Evolutionary conservation across 768 basidiomycete genomes (phyloP), one percentile per base, ranked within the genome.

Genomic region (Lactarius sp.): DNA sequence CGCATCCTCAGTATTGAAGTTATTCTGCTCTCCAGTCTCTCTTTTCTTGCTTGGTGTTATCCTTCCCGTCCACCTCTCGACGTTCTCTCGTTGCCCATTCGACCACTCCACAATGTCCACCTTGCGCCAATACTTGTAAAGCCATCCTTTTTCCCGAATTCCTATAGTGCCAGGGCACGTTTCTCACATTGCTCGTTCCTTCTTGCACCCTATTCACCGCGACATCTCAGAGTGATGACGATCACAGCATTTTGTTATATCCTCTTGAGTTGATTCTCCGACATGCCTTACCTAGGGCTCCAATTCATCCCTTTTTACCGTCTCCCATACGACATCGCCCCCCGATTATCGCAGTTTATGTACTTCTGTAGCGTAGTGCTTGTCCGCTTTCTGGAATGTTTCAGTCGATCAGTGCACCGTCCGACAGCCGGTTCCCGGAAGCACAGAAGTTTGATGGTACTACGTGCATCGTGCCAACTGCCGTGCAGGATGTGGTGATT

Each of bases 331-430:
- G 54, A 64, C 59, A 60, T 60, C 66, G 64, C 67, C 60, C 20
- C 51, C 69, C 52, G 59, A 67, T 54, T 52, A 68, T 63, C 44
- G 60, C 68, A 64, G 70, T 59, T 51, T 70, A 60, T 71, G 70
- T 70, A 73, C 71, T 73, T 72, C 66, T 74, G 73, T 74, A 74
- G 72, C 71, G 69, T 74, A 74, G 71, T 65, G 64, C 59, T 65
- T 60, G 64, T 60, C 59, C 53, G 64, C 54, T 65, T 56, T 56
- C 62, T 65, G 64, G 54, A 65, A 65, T 65, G 59, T 60, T 65
- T 56, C 31, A 55, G 39, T 65, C 44, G 41, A 60, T 60, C 54
- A 52, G 42, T 36, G 49, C 59, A 41, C 41, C 18, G 36, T 56
- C 54, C 22, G 47, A 50, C 18, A 6, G 53, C 50, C 34, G 58